Percentiles rank a stretch among this genome's conserved stretches.
These are phyloP conservation scores for Xylaria sp. DNA, from an alignment of 2,329 filamentous ascomycete genomes.

Conservation along the genomic window DNA sequence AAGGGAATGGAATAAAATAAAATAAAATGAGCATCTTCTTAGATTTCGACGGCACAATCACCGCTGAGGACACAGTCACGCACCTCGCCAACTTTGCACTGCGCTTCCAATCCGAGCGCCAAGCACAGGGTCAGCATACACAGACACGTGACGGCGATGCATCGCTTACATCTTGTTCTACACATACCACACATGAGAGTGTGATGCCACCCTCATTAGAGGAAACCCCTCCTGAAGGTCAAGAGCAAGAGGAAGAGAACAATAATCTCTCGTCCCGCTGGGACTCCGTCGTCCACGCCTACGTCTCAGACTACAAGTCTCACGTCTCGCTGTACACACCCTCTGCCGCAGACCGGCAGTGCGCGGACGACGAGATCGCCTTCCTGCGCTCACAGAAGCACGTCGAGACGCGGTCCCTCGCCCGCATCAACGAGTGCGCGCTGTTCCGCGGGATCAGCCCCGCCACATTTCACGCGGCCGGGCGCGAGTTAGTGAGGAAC, in stretches of 20 bases:
- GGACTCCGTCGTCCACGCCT: conserved; percentile 53
- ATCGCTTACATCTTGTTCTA: conserved; percentile 20
- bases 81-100: conserved; percentile 54
- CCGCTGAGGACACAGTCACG: conserved; percentile 57
- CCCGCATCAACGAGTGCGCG: conserved; percentile 49
- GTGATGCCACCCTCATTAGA: not conserved
- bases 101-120: conserved; percentile 28
- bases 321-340: conserved; percentile 46
- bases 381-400: conserved; percentile 51
- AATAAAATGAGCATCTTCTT: conserved; percentile 50
- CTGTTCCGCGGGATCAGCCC: conserved; percentile 51
- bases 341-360: conserved; percentile 41
- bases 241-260: not conserved
- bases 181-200: too few species aligned
- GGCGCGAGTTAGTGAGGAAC: conserved; percentile 42
- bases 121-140: not conserved
- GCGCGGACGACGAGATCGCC: conserved; percentile 34
- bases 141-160: not conserved
- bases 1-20: too few species aligned
- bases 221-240: not conserved
- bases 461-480: conserved; percentile 46
- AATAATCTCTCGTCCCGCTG: conserved; percentile 48
- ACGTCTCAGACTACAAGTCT: conserved; percentile 49
- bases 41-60: conserved; percentile 67
- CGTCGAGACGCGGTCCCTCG: conserved; percentile 55